Percentiles rank a stretch among this genome's conserved stretches.
Evolutionary conservation across 305 asterid genomes (phyloP).

Genomic region (Andrographis paniculata): DNA sequence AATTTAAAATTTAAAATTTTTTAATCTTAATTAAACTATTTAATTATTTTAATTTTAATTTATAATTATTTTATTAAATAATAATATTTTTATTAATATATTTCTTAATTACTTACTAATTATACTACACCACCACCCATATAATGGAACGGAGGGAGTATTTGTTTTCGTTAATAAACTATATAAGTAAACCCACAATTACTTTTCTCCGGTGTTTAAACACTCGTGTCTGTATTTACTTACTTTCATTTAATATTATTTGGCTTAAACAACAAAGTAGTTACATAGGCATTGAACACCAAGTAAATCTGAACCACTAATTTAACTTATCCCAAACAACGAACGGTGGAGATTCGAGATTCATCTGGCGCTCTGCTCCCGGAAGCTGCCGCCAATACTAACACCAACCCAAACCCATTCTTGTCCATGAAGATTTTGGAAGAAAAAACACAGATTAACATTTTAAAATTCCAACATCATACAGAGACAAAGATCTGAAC

Average conservation of each 20-base stretch:
- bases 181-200: no score
- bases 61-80: no score
- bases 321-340: background rate
- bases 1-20: no score
- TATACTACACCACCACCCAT: no score
- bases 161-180: no score
- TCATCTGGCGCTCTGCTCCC: background rate
- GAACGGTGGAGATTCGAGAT: background rate
- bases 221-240: no score
- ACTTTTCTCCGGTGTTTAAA: no score
- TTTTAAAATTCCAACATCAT: background rate
- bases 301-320: background rate
- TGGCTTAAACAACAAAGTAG: background rate
- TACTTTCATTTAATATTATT: background rate
- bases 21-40: no score
- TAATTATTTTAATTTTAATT: no score
- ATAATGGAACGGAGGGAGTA: no score
- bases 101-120: no score
- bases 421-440: background rate
- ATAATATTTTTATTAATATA: no score
- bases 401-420: background rate
- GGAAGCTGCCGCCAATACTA: background rate
- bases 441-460: background rate
- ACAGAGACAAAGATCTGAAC: background rate
- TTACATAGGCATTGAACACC: background rate